Conservation (phyloP, 768 basidiomycete species). For the Lepiota brunneoincarnata region DNA sequence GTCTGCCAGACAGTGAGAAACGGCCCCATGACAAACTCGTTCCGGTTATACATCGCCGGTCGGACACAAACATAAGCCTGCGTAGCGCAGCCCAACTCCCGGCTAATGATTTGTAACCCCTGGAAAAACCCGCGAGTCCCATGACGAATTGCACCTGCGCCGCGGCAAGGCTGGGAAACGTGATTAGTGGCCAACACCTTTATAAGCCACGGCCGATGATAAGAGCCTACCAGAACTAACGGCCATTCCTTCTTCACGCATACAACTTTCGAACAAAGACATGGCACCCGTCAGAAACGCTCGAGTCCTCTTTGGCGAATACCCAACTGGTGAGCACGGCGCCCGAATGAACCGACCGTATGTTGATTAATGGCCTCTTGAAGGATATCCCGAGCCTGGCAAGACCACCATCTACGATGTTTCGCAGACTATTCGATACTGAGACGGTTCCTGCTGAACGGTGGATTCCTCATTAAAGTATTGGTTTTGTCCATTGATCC, state of each 20-base stretch:
- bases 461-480: conserved; percentile 48
- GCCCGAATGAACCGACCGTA: background rate
- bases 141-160: too few relatives aligned
- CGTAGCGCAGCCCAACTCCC: too few relatives aligned
- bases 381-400: conserved; percentile 41
- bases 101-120: too few relatives aligned
- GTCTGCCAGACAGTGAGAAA: too few relatives aligned
- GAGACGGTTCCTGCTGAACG: conserved; percentile 41
- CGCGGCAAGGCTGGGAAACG: too few relatives aligned
- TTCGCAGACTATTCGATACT: conserved; percentile 45
- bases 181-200: too few relatives aligned
- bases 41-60: too few relatives aligned
- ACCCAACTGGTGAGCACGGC: conserved; percentile 20
- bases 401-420: conserved; percentile 44
- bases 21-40: too few relatives aligned
- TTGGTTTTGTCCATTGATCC: conserved; percentile 45
- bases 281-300: conserved; percentile 25
- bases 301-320: conserved; percentile 25
- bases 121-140: too few relatives aligned
- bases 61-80: too few relatives aligned
- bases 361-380: background rate
- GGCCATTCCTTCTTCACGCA: background rate
- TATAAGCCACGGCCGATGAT: too few relatives aligned
- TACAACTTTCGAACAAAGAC: background rate
- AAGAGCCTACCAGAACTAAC: background rate